Conservation (phyloP, 2,329 filamentous ascomycete species). For the Trichoderma atrobrunneum region DNA sequence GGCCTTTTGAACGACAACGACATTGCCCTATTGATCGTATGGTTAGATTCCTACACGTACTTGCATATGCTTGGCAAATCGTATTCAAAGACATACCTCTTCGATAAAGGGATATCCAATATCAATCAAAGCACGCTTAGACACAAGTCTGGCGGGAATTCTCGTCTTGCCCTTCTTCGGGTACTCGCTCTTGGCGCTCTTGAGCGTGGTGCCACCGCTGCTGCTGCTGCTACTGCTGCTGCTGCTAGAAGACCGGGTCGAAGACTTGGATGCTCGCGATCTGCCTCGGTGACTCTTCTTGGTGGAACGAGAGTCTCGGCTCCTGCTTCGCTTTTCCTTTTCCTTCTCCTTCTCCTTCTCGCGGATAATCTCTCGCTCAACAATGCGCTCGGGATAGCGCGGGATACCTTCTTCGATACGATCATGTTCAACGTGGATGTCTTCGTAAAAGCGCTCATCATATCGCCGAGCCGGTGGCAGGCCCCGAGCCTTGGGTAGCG, state of each 20-base stretch:
- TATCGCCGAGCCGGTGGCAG: conserved; percentile 59
- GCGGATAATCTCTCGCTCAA: conserved; percentile 60
- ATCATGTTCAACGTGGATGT: conserved; percentile 65
- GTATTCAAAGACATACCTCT: conserved; percentile 55
- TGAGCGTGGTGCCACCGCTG: conserved; percentile 50
- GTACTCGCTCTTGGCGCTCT: conserved; percentile 58
- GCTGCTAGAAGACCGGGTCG: conserved; percentile 46
- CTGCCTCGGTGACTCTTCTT: conserved; percentile 38
- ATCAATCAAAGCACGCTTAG: conserved; percentile 76
- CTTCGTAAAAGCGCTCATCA: conserved; percentile 59
- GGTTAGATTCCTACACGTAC: conserved; percentile 18
- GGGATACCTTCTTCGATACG: conserved; percentile 62
- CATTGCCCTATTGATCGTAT: conserved; percentile 59
- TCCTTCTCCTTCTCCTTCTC: conserved; percentile 30
- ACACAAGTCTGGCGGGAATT: conserved; percentile 77
- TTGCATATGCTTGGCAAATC: not conserved
- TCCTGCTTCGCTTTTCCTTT: conserved; percentile 40
- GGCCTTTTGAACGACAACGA: conserved; percentile 77
- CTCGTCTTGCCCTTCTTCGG: conserved; percentile 86
- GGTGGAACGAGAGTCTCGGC: conserved; percentile 41
- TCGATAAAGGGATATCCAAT: conserved; percentile 83
- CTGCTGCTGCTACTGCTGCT: conserved; percentile 44
- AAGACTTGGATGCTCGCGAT: conserved; percentile 40
- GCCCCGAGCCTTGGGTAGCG: conserved; percentile 62
- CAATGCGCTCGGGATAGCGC: conserved; percentile 49